Percentiles rank a stretch among this genome's conserved stretches.
These are phyloP conservation scores for Hypomontagnella monticulosa DNA, from an alignment of 495 filamentous ascomycete genomes.

Conservation along the genomic window DNA sequence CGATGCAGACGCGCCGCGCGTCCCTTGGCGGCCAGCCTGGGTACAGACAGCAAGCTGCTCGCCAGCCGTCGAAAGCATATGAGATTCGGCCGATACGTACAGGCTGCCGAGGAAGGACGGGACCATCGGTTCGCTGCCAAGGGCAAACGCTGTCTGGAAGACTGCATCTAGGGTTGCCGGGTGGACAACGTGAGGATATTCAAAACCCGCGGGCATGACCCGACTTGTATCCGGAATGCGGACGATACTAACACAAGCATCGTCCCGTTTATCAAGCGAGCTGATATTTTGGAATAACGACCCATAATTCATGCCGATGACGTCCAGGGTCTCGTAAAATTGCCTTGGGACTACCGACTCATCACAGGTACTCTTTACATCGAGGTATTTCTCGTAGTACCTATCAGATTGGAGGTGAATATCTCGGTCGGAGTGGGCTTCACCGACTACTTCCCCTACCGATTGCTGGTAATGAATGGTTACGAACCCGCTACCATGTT, in stretches of 20 bases:
- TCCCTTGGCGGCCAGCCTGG: constrained; percentile 11
- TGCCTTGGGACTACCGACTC: constrained; percentile 33
- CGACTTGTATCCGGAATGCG: constrained; percentile 51
- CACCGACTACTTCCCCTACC: not conserved
- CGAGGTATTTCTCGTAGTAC: constrained; percentile 5
- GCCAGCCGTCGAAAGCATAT: constrained; percentile 11
- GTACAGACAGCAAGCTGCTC: constrained; percentile 18
- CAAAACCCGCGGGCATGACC: constrained; percentile 54
- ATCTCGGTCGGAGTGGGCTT: not conserved
- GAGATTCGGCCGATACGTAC: constrained; percentile 24
- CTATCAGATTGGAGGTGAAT: not conserved
- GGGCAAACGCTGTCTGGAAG: constrained; percentile 41
- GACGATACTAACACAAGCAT: constrained; percentile 28
- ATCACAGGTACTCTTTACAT: constrained; percentile 26
- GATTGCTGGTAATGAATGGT: constrained; percentile 31
- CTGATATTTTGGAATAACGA: constrained; percentile 53
- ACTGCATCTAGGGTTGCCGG: constrained; percentile 52
- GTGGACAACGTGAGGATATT: constrained; percentile 55
- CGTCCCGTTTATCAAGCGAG: constrained; percentile 21
- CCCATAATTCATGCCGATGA: constrained; percentile 57
- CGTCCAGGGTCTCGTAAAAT: constrained; percentile 47
- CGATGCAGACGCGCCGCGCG: constrained; percentile 24
- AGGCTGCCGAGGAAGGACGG: constrained; percentile 38
- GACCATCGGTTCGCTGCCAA: constrained; percentile 37
- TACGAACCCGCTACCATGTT: constrained; percentile 41